Conservation (phyloP, 177 flowering plant genomes). For the Telopea speciosissima region DNA sequence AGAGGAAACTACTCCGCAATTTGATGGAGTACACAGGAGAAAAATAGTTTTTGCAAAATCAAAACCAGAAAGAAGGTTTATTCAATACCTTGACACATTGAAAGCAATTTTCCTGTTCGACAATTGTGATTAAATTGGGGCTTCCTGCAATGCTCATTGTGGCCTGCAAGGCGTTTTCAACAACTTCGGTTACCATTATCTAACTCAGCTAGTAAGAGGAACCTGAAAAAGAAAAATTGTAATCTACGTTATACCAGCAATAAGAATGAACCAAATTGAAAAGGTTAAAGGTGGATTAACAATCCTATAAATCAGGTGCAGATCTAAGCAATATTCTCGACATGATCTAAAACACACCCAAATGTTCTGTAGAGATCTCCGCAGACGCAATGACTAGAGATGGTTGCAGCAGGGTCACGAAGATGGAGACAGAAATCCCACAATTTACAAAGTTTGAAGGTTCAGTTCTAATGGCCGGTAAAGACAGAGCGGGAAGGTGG, state of each 20-base stretch:
- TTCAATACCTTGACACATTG: constrained; percentile 18
- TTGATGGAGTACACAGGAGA: neutral
- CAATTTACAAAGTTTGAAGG: no score
- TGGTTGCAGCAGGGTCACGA: no score
- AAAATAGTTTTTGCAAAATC: neutral
- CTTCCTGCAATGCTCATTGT: constrained; percentile 62
- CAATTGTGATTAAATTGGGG: constrained; percentile 32
- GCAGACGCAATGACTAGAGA: no score
- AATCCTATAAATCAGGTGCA: neutral
- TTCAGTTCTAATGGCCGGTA: no score
- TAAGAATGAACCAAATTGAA: neutral
- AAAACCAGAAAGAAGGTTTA: neutral
- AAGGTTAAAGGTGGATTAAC: neutral
- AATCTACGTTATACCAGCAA: neutral
- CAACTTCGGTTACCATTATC: constrained; percentile 77
- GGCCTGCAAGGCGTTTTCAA: constrained; percentile 70
- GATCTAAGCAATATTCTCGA: no score
- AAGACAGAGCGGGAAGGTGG: no score
- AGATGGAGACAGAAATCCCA: no score
- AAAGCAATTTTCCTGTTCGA: constrained; percentile 15
- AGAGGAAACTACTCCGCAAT: no score
- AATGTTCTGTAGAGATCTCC: no score
- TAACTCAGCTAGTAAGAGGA: constrained; percentile 61
- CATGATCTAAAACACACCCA: no score
- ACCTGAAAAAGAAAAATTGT: constrained; percentile 30